Evolutionary conservation across 306 rosid genomes (phyloP).

Genomic region (Morella rubra): DNA sequence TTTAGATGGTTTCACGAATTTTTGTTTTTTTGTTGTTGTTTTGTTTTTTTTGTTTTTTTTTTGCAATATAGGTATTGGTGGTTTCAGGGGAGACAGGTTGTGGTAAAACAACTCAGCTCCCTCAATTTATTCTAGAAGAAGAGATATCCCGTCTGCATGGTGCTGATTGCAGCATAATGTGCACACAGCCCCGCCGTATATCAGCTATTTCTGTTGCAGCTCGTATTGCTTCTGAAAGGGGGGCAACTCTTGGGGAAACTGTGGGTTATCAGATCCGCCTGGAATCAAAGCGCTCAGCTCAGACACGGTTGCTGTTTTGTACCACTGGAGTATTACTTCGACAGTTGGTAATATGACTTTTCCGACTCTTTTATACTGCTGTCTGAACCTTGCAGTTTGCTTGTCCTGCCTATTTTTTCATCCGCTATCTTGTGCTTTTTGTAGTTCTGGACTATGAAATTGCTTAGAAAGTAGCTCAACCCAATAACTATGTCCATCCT

Average conservation of each 20-base stretch:
- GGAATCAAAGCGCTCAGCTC: constrained; percentile 76
- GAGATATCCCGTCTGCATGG: constrained; percentile 70
- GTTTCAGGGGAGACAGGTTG: constrained; percentile 99
- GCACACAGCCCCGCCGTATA: constrained; percentile 98
- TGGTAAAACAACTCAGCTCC: constrained; percentile 95
- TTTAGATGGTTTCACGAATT: not conserved
- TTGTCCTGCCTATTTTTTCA: constrained; percentile 10
- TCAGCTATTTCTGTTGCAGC: constrained; percentile 98
- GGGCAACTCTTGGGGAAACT: constrained; percentile 83
- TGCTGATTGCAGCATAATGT: constrained; percentile 77
- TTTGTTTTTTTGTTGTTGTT: no score
- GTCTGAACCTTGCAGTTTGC: constrained; percentile 20
- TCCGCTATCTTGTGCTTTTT: not conserved
- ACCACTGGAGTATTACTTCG: constrained; percentile 97
- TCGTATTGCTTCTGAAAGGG: constrained; percentile 88
- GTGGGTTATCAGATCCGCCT: constrained; percentile 97
- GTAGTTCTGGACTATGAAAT: not conserved
- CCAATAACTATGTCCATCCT: not conserved
- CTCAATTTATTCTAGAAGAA: constrained; percentile 89
- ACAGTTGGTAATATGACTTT: constrained; percentile 59
- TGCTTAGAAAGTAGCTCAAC: constrained; percentile 5
- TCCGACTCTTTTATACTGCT: constrained; percentile 7
- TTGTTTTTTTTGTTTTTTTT: constrained; percentile 14
- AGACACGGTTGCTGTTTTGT: constrained; percentile 85
- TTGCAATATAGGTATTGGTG: constrained; percentile 72